Evolutionary conservation across 345 rosid genomes (phyloP).

Genomic region (Aquilaria yunnanensis): DNA sequence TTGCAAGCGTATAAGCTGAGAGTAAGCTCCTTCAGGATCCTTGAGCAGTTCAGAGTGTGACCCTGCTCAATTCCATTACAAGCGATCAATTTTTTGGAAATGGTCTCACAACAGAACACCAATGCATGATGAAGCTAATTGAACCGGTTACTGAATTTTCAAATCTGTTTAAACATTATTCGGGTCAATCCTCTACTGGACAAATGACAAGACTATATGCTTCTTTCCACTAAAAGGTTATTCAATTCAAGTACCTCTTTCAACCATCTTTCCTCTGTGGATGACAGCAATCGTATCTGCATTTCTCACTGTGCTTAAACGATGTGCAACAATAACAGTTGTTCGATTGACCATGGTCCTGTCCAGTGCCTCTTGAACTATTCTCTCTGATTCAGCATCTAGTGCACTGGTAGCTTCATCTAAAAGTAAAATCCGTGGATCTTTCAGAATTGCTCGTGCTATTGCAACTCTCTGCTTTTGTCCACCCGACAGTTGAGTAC

Average conservation of each 20-base stretch:
- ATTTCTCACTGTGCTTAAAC: conserved; percentile 51
- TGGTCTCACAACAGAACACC: background rate
- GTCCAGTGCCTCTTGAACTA: conserved; percentile 60
- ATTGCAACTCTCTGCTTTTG: conserved; percentile 78
- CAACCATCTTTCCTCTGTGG: conserved; percentile 52
- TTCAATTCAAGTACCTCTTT: conserved; percentile 35
- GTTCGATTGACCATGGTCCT: conserved; percentile 57
- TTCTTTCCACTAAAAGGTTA: background rate
- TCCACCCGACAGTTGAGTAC: conserved; percentile 73
- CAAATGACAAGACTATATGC: background rate
- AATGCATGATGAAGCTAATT: background rate
- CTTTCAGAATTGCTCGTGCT: conserved; percentile 63
- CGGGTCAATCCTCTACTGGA: background rate
- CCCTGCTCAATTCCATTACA: conserved; percentile 28
- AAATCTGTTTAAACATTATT: background rate
- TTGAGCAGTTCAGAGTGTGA: conserved; percentile 46
- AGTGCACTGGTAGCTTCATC: conserved; percentile 79
- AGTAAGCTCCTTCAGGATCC: conserved; percentile 74
- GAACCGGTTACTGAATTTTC: background rate
- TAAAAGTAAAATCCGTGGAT: conserved; percentile 60
- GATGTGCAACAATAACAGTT: conserved; percentile 55
- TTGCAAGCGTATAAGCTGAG: conserved; percentile 69
- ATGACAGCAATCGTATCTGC: conserved; percentile 52
- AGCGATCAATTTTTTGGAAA: background rate
- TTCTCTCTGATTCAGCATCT: conserved; percentile 61